These are phyloP conservation scores for Cyclaneusma minus DNA, from an alignment of 2,329 filamentous ascomycete species.

Conservation along the genomic window DNA sequence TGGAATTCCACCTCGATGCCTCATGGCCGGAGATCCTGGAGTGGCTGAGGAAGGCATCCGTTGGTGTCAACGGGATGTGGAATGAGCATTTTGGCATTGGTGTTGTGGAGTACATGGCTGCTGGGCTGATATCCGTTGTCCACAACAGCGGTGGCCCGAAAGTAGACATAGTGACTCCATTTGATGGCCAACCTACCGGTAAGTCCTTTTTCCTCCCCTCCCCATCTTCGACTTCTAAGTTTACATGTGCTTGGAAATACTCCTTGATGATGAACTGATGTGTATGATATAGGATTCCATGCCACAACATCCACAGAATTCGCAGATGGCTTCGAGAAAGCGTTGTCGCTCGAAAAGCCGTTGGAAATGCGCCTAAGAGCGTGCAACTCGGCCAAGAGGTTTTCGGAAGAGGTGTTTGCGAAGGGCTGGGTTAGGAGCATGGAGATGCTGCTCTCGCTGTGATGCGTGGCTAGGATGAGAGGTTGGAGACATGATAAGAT, in stretches of 20 bases:
- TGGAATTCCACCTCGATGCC: slow-evolving; percentile 81
- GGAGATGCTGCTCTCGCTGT: slow-evolving; percentile 48
- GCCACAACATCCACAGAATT: slow-evolving; percentile 68
- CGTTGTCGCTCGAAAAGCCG: slow-evolving; percentile 53
- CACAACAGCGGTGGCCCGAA: slow-evolving; percentile 90
- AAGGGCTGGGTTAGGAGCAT: slow-evolving; percentile 64
- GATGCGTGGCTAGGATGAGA: no score
- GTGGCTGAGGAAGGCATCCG: slow-evolving; percentile 59
- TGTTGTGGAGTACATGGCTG: slow-evolving; percentile 94
- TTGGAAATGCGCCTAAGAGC: slow-evolving; percentile 63
- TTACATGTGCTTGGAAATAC: background rate
- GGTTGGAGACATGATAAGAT: no score
- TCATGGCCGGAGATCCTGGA: slow-evolving; percentile 76
- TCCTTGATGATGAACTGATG: no score
- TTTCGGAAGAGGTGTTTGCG: slow-evolving; percentile 77
- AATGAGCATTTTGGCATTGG: slow-evolving; percentile 99
- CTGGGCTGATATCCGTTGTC: slow-evolving; percentile 82
- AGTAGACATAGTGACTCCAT: slow-evolving; percentile 73
- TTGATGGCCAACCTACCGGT: slow-evolving; percentile 69
- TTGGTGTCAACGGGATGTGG: slow-evolving; percentile 98
- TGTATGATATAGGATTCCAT: slow-evolving; percentile 65
- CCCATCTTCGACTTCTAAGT: background rate
- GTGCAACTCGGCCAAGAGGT: slow-evolving; percentile 62
- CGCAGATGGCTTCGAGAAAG: slow-evolving; percentile 64
- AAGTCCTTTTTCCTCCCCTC: slow-evolving; percentile 15